A percentile compares a stretch with the other conserved stretches of the same genome.
These are phyloP conservation scores for Chlamydomonas schloesseri DNA, from an alignment of 139 green algal species.

Conservation along the genomic window DNA sequence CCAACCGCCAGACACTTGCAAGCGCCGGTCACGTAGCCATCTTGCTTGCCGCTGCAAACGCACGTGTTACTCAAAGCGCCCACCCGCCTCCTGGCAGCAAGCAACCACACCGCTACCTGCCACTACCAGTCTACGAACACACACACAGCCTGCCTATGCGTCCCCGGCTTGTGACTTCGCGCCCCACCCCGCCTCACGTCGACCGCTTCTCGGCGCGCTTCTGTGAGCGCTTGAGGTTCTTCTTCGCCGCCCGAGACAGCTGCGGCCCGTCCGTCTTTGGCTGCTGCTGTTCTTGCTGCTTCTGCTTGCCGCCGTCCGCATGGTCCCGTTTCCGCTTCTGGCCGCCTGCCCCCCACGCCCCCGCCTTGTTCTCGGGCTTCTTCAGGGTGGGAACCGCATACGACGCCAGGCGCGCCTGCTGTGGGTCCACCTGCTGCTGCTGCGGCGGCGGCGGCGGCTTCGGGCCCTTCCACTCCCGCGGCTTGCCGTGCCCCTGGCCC, in stretches of 20 bases:
- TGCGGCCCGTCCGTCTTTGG: slow-evolving; percentile 5
- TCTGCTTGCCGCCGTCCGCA: background rate
- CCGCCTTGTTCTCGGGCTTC: slow-evolving; percentile 4
- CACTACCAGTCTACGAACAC: too few relatives aligned
- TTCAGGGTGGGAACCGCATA: slow-evolving; percentile 66
- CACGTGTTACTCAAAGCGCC: too few relatives aligned
- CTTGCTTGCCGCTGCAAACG: too few relatives aligned
- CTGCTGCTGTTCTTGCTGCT: background rate
- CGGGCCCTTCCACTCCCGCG: background rate
- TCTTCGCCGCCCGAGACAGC: slow-evolving; percentile 78
- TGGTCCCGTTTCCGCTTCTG: slow-evolving; percentile 41
- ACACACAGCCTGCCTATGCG: too few relatives aligned
- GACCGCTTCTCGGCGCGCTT: slow-evolving; percentile 60
- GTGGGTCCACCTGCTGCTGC: slow-evolving; percentile 38
- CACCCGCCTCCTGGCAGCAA: too few relatives aligned
- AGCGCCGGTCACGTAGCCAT: too few relatives aligned
- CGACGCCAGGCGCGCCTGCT: slow-evolving; percentile 62
- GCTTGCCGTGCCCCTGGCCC: background rate
- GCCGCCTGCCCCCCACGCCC: background rate
- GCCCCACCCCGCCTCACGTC: background rate
- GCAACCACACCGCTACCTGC: too few relatives aligned
- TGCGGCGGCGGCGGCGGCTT: background rate
- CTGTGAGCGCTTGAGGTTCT: slow-evolving; percentile 76
- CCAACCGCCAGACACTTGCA: too few relatives aligned
- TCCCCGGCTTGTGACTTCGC: background rate